Base-by-base conservation (phyloP, 2,329 filamentous ascomycete species). In the Boeremia lycopersici region DNA sequence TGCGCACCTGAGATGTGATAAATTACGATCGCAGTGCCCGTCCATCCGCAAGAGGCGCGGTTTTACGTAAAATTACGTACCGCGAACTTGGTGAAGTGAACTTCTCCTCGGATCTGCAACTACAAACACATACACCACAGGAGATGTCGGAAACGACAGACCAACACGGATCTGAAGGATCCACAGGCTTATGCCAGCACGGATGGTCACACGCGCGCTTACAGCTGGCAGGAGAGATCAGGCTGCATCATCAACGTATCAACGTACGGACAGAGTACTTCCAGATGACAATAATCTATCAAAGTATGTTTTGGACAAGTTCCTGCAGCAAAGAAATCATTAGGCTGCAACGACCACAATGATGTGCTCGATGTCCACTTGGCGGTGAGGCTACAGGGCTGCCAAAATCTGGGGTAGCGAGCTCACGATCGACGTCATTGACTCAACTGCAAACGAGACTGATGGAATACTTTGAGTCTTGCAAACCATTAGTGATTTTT, bases 1-100 rank as follows among this genome's bases (percentile, higher is more conserved):
- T 15, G 48, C n/a, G 48, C 44, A 52, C 53, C 39, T 45, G 44
- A 48, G 47, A 46, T 38, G 46, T 46, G 25, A 30, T 19, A n/a
- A n/a, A 45, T 45, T 46, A 38, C 42, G 52, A 55, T 50, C 46
- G 30, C 10, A 38, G 19, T 10, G 31, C 9, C 17, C 10, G 25
- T 38, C 48, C 25, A 48, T 17, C 36, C 48, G 56, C 48, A 42
- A 47, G 41, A 45, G 52, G 51, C 23, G 28, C 49, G 31, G 15
- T 25, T 57, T 63, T 62, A 65, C 61, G 64, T 62, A 64, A 63
- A 47, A 63, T 71, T 65, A 69, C 64, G 63, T 69, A 71, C 66
- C 47, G 55, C 46, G 19, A 62, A 66, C 50, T 30, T 48, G 26
- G 9, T 34, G 12, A 36, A 40, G 43, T 19, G 23, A 30, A 30